Evolutionary conservation across 1,284 basidiomycete genomes (phyloP).

Genomic region (Moniliophthora roreri): DNA sequence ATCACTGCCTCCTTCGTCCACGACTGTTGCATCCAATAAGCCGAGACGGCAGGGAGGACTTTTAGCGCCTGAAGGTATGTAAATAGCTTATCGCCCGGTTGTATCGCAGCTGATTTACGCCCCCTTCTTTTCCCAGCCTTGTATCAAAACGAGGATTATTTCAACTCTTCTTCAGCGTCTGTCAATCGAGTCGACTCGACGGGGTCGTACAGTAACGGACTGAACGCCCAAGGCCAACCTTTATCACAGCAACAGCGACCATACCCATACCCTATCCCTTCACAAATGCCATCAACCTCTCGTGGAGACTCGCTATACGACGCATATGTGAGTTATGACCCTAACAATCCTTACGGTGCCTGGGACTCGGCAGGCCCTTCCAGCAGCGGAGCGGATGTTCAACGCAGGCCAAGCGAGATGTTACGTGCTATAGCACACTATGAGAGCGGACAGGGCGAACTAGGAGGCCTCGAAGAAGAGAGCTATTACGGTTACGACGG

Average conservation of each 20-base stretch:
- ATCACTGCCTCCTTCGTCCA: not conserved
- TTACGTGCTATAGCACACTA: conserved; percentile 29
- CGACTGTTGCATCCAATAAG: not conserved
- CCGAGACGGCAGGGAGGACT: not conserved
- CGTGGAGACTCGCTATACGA: too few relatives aligned
- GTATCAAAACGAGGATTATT: conserved; percentile 1
- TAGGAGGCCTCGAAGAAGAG: not conserved
- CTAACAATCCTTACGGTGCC: not conserved
- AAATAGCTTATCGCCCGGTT: not conserved
- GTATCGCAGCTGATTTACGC: not conserved
- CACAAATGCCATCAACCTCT: not conserved
- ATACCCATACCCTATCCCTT: conserved; percentile 5
- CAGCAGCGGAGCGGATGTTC: conserved; percentile 15
- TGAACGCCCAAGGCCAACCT: conserved; percentile 12
- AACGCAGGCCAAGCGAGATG: conserved; percentile 31
- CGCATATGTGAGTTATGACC: not conserved
- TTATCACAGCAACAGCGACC: not conserved
- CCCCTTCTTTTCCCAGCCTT: too few relatives aligned
- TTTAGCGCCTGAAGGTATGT: conserved; percentile 1
- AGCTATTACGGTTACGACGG: conserved; percentile 34
- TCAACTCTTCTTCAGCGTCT: not conserved
- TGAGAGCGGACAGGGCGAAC: conserved; percentile 23
- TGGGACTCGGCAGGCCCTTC: conserved; percentile 22
- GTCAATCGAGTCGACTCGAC: conserved; percentile 10
- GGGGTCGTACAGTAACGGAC: conserved; percentile 10